Base-by-base conservation (phyloP, 306 rosid species). In the Prunus mongolica region DNA sequence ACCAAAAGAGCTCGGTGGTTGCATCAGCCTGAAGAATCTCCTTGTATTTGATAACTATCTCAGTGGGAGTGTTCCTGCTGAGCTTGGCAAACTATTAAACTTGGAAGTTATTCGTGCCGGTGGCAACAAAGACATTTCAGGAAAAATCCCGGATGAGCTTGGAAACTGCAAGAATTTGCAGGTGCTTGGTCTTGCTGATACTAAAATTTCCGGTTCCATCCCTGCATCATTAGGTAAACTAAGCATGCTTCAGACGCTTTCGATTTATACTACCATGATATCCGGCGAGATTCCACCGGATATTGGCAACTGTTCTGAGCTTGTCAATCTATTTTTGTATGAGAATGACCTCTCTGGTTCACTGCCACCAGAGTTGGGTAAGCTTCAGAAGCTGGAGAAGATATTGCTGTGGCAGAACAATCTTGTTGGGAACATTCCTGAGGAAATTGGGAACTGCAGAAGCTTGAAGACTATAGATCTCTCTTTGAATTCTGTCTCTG, bases 261-360 rank as follows among this genome's bases (percentile, higher is more conserved):
- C 97, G 58, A 80, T 93, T 84, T 93, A 93, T 76, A 88, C 88
- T 18, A 89, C 97, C 0, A 76, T 87, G 88, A 78, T 93, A 16
- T 87, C 96, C 3, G 98, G 97, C 38, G 88, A 86, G 83, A 87
- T 93, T 81, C 98, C 98, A n/a, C 76, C 82, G 2, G 90, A 88
- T 44, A 81, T 93, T 72, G 97, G 98, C n/a, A 88, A 93, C 80
- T 93, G 98, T 82, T 88, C 96, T 8, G 96, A 86, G 88, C 98
- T 93, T 73, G 87, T 91, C 67, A 79, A 93, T 65, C 63, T 93
- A 83, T 93, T 78, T 82, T 72, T 93, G 55, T 93, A 89, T 55
- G 91, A 89, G 83, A 93, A 93, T 78, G 83, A 85, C 32, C 82
- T 88, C 12, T 88, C 91, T 51, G 96, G 98, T 64, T 82, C 87